Percentiles rank a stretch among this genome's conserved stretches.
Evolutionary conservation across 306 rosid species (phyloP).

Genomic region (Astragalus glycyphyllos): DNA sequence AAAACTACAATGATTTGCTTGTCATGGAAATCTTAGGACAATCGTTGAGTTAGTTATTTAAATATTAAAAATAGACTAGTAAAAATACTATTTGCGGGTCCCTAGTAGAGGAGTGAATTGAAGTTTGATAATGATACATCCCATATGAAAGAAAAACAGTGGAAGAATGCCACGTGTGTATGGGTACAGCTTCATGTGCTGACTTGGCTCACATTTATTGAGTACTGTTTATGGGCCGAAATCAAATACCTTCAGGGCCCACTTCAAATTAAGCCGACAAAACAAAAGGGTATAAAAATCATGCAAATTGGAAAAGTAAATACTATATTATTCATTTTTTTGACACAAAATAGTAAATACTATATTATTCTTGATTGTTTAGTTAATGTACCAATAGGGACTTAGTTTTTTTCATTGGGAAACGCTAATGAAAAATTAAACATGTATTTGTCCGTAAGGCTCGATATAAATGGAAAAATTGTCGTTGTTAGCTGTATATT

Average conservation of each 20-base stretch:
- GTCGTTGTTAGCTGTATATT: no score
- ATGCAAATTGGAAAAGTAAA: neutral
- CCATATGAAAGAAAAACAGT: conserved; percentile 35
- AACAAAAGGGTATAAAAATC: no score
- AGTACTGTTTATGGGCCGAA: conserved; percentile 1
- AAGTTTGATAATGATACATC: conserved; percentile 23
- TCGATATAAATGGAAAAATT: no score
- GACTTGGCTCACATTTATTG: conserved; percentile 36
- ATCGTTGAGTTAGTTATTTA: conserved; percentile 39
- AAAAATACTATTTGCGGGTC: conserved; percentile 34
- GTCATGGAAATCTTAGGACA: conserved; percentile 24
- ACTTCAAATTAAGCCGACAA: neutral
- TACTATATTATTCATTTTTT: no score
- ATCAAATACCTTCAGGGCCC: conserved; percentile 36
- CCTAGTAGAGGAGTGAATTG: neutral
- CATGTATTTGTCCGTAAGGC: no score
- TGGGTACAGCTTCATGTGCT: conserved; percentile 34
- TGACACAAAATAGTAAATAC: no score
- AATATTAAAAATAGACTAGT: conserved; percentile 33
- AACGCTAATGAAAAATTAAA: no score
- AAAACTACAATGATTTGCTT: no score
- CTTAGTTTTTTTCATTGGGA: no score
- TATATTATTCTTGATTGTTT: no score
- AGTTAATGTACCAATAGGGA: no score
- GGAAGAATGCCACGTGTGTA: conserved; percentile 49